Evolutionary conservation across 768 basidiomycete genomes (phyloP).

Genomic region (Candolleomyces aberdarensis): DNA sequence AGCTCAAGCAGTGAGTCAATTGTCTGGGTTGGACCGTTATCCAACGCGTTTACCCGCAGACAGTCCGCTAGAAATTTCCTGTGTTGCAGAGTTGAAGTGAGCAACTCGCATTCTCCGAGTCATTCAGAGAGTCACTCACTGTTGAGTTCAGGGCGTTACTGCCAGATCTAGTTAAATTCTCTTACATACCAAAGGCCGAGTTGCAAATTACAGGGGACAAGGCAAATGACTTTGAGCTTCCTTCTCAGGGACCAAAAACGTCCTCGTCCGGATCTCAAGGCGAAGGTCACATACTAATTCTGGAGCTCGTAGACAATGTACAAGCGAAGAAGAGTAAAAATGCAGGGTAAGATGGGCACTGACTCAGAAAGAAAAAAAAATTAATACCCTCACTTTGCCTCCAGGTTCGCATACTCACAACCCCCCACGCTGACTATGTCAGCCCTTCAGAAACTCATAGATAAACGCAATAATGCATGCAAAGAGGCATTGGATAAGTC

Average conservation of each 20-base stretch:
- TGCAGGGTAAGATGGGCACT: slow-evolving; percentile 21
- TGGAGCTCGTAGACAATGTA: slow-evolving; percentile 39
- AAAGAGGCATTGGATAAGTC: slow-evolving; percentile 68
- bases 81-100: slow-evolving; percentile 85
- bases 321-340: slow-evolving; percentile 31
- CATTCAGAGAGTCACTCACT: not conserved
- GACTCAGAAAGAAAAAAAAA: not conserved
- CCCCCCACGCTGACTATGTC: slow-evolving; percentile 47
- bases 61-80: slow-evolving; percentile 75
- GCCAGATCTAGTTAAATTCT: slow-evolving; percentile 77
- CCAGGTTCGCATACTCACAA: slow-evolving; percentile 23
- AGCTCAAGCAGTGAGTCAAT: slow-evolving; percentile 65
- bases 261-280: slow-evolving; percentile 27
- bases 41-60: slow-evolving; percentile 1
- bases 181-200: slow-evolving; percentile 68
- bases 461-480: slow-evolving; percentile 67
- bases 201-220: slow-evolving; percentile 46
- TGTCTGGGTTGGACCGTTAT: not conserved
- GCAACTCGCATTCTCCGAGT: not conserved
- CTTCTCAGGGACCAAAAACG: slow-evolving; percentile 27
- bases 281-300: slow-evolving; percentile 41
- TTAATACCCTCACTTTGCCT: not conserved
- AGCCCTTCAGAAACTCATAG: slow-evolving; percentile 66
- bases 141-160: slow-evolving; percentile 54
- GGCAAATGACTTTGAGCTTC: slow-evolving; percentile 36